Conservation (phyloP, 2,329 filamentous ascomycete genomes). For the Didymella exigua region DNA sequence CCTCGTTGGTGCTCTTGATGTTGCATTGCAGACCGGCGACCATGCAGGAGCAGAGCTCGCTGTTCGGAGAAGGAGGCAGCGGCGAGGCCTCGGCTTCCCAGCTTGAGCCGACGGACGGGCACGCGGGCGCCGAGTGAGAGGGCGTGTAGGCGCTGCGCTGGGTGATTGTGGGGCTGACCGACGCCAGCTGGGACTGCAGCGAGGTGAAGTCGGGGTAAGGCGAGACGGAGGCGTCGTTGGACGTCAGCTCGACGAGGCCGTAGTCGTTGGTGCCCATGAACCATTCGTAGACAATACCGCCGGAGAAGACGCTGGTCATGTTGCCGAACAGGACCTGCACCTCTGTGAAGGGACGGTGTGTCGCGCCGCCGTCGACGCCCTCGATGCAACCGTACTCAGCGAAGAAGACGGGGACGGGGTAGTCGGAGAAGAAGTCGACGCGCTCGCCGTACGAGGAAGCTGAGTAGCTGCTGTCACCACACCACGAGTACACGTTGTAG, state of each 20-base stretch:
- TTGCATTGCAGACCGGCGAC: conserved; percentile 72
- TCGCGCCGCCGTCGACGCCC: conserved; percentile 42
- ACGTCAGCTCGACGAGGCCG: conserved; percentile 72
- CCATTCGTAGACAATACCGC: conserved; percentile 98
- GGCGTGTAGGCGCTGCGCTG: conserved; percentile 71
- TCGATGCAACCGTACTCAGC: conserved; percentile 96
- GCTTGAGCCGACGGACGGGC: conserved; percentile 67
- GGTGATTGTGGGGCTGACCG: conserved; percentile 68
- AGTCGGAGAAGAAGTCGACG: conserved; percentile 83
- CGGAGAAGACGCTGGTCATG: conserved; percentile 89
- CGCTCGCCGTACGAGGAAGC: conserved; percentile 80
- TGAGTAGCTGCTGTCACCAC: conserved; percentile 77
- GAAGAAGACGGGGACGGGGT: conserved; percentile 95
- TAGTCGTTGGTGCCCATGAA: conserved; percentile 91
- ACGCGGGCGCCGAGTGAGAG: conserved; percentile 70
- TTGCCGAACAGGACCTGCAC: conserved; percentile 79
- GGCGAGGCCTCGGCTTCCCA: conserved; percentile 72
- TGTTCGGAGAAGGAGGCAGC: conserved; percentile 83
- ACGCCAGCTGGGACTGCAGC: conserved; percentile 71
- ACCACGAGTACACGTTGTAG: conserved; percentile 99
- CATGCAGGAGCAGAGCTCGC: conserved; percentile 85
- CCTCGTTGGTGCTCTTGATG: conserved; percentile 63
- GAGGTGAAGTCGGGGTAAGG: conserved; percentile 73
- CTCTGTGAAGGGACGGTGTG: conserved; percentile 80
- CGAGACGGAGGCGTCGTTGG: conserved; percentile 64